Evolutionary conservation across 2,329 filamentous ascomycete genomes (phyloP), one percentile per base, ranked within the genome.

Genomic region (Nothopassalora personata): DNA sequence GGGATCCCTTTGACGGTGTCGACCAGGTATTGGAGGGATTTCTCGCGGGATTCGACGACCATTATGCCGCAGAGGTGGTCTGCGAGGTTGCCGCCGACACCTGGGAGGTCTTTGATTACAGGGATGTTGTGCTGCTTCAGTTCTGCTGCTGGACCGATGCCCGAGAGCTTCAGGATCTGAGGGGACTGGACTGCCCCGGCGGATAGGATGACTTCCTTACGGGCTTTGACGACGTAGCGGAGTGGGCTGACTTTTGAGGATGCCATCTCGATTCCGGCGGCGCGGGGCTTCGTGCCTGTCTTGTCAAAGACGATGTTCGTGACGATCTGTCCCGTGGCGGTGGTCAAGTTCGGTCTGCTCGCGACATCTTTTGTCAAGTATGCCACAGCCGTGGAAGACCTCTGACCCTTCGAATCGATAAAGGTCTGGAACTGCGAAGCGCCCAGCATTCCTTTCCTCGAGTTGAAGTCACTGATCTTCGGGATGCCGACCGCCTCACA

Each of bases 11-110:
- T 64, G 34, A 62, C 55, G 34, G 36, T 60, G 50, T 23, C 57
- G 53, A 31, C 36, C 23, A 55, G 27, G 53, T 46, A 55, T 19
- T 27, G 59, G 28, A 49, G 62, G 65, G 13, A 58, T 33, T 33
- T 62, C 60, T 19, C 23, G 19, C 39, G 36, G 30, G 52, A 54
- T 59, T 63, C 61, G 64, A 60, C 73, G 15, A 64, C 58, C 50
- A 60, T 64, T 34, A 70, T 65, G 33, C 65, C 72, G 31, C 64
- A 60, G 15, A 67, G 57, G 68, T 86, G 83, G 67, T 86, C 83
- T 64, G 82, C 76, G 31, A 86, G 76, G 70, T 86, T 86, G 73
- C 83, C 80, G 58, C 83, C 83, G 10, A 86, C 83, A 53, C 82
- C 83, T 11, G 82, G 80, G 39, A 85, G 77, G 66, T 86, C 80